Base-by-base conservation (phyloP, 2,329 filamentous ascomycete genomes). In the Botrytis hyacinthi region DNA sequence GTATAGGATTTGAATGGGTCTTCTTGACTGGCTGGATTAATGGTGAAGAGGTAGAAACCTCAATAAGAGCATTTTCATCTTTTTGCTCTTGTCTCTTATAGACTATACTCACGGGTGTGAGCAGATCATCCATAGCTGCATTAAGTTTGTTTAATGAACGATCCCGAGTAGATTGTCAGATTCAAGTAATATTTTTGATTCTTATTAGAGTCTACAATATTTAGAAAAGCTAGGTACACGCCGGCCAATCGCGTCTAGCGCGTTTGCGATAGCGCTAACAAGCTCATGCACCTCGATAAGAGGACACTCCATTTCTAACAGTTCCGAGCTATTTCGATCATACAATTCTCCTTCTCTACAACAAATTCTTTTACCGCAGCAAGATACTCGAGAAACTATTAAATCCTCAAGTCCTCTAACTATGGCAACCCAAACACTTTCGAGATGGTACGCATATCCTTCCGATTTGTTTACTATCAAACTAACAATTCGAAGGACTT, bases 401-500 rank as follows among this genome's bases (percentile, higher is more conserved):
- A 46, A 20, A 29, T 7, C 37, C 35, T 35, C 37, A 59, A n/a
- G 12, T 18, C 3, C 26, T 57, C 9, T 35, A 46, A 14, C 20
- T n/a, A 46, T n/a, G 14, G 7, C 68, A 5, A 22, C 40, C 22
- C 12, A 46, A 29, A 20, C 66, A 42, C 37, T 57, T 29, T 72
- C 74, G 46, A 70, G 78, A 76, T 80, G 79, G 79, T 80, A 76
- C 68, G 35, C 63, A 51, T 22, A 20, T 12, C 32, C 54, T 35
- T 32, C 12, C 35, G 6, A 32, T 29, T 44, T 67, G 37, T 46
- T 51, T 42, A 72, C 60, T 5, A 35, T 10, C 14, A 66, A 59
- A 8, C 54, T 69, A 42, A 35, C 54, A n/a, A 46, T 44, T 42
- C 75, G n/a, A 71, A 97, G 94, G 94, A 91, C 89, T 82, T 91